Evolutionary conservation across 805 yeast species (phyloP).

Genomic region (Teunomyces kruisii): DNA sequence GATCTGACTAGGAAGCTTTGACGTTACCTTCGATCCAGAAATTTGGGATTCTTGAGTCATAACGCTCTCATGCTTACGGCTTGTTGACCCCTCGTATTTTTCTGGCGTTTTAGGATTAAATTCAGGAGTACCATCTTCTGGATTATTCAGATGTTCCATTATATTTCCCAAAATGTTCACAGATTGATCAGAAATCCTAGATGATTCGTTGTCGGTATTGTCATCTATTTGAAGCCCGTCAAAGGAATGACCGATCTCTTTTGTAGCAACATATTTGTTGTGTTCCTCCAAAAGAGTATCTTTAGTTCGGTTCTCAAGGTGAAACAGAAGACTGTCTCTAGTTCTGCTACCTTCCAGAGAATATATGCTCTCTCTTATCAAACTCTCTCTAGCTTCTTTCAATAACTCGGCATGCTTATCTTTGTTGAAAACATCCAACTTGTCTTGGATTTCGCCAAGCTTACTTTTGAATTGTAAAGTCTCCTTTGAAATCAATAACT

Average conservation of each 20-base stretch:
- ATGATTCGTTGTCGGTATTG: background rate
- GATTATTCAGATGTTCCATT: background rate
- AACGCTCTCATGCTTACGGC: background rate
- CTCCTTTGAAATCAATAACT: slow-evolving; percentile 47
- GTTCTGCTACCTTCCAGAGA: slow-evolving; percentile 14
- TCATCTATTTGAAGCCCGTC: background rate
- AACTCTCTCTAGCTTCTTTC: slow-evolving; percentile 12
- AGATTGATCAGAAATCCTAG: background rate
- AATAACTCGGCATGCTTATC: slow-evolving; percentile 14
- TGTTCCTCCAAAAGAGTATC: slow-evolving; percentile 10
- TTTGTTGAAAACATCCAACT: slow-evolving; percentile 12
- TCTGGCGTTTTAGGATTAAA: background rate
- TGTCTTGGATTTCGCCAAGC: slow-evolving; percentile 28
- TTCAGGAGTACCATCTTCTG: background rate
- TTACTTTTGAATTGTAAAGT: slow-evolving; percentile 48
- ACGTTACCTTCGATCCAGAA: background rate
- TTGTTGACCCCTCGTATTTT: no score
- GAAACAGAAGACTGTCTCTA: slow-evolving; percentile 12
- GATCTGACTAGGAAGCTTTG: background rate
- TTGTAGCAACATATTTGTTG: background rate
- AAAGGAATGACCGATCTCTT: background rate
- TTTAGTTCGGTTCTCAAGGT: slow-evolving; percentile 13
- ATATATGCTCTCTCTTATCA: slow-evolving; percentile 15
- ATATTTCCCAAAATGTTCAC: background rate
- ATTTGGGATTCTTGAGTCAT: background rate